Conservation (phyloP, 2,329 filamentous ascomycete genomes). For the Talaromyces sp. region DNA sequence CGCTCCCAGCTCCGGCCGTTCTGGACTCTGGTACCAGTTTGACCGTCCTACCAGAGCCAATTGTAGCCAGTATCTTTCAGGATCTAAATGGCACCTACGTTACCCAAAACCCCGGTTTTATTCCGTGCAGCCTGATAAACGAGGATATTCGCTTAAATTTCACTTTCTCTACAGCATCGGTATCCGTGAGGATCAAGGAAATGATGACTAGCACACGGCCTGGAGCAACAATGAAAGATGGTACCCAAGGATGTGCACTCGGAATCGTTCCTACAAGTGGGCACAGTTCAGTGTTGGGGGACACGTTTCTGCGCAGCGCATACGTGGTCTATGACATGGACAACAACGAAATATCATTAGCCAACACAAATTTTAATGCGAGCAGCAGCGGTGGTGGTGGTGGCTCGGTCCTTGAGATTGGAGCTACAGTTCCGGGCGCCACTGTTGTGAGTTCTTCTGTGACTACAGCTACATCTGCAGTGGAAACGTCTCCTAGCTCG, state of each 20-base stretch:
- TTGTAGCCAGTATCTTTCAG: not conserved
- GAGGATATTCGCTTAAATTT: not conserved
- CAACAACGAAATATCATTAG: constrained; percentile 65
- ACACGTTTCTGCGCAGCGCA: constrained; percentile 67
- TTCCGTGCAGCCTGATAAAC: not conserved
- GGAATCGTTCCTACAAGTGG: constrained; percentile 58
- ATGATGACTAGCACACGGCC: not conserved
- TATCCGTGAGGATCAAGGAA: not conserved
- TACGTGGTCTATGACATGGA: constrained; percentile 69
- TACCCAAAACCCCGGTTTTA: not conserved
- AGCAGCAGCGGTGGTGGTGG: not conserved
- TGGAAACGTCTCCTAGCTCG: not conserved
- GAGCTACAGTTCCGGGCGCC: constrained; percentile 18
- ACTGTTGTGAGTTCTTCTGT: not conserved
- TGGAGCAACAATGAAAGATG: not conserved
- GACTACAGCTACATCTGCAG: not conserved
- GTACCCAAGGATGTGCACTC: constrained; percentile 51
- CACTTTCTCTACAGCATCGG: not conserved
- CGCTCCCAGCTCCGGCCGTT: not conserved
- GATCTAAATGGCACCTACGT: not conserved
- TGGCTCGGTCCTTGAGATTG: constrained; percentile 15
- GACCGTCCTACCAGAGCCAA: not conserved
- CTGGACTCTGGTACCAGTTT: not conserved
- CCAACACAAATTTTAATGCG: constrained; percentile 58
- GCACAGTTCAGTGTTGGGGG: constrained; percentile 60